These are phyloP conservation scores for Claviceps maximensis DNA, from an alignment of 2,329 filamentous ascomycete species.

Conservation along the genomic window DNA sequence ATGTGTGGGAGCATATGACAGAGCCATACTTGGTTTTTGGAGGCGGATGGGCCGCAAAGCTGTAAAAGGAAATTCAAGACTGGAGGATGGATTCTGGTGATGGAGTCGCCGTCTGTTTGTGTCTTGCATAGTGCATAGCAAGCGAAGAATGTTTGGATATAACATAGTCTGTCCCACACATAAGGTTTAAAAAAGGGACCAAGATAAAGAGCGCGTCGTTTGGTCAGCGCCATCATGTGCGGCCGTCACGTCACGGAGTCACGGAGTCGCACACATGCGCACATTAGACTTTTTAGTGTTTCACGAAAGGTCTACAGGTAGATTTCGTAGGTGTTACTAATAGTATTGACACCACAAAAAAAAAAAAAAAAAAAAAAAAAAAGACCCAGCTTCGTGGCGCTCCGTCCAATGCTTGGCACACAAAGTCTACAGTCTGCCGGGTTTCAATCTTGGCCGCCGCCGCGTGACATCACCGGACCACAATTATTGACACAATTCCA, in stretches of 20 bases:
- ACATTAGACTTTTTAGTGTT: too few species aligned
- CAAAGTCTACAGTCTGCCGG: not conserved
- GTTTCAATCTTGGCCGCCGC: not conserved
- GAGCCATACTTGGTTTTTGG: not conserved
- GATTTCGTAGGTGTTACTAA: too few species aligned
- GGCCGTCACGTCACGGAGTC: not conserved
- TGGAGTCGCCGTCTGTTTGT: not conserved
- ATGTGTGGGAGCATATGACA: not conserved
- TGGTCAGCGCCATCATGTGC: not conserved
- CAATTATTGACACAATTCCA: not conserved
- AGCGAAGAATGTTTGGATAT: not conserved
- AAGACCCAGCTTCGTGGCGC: not conserved
- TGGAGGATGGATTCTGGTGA: not conserved
- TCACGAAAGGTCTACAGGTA: too few species aligned
- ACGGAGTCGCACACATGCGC: too few species aligned
- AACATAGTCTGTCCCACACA: not conserved
- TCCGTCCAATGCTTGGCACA: not conserved
- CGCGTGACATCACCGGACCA: slow-evolving; percentile 1
- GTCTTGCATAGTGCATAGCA: slow-evolving; percentile 1
- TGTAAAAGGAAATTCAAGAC: not conserved
- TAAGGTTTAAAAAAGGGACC: too few species aligned
- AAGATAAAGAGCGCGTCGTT: not conserved
- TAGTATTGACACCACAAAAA: too few species aligned
- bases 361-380: too few species aligned
- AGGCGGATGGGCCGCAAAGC: not conserved